Evolutionary conservation across 495 filamentous ascomycete species (phyloP), one percentile per base, ranked within the genome.

Genomic region (Paragyromitra xinjiangensis): DNA sequence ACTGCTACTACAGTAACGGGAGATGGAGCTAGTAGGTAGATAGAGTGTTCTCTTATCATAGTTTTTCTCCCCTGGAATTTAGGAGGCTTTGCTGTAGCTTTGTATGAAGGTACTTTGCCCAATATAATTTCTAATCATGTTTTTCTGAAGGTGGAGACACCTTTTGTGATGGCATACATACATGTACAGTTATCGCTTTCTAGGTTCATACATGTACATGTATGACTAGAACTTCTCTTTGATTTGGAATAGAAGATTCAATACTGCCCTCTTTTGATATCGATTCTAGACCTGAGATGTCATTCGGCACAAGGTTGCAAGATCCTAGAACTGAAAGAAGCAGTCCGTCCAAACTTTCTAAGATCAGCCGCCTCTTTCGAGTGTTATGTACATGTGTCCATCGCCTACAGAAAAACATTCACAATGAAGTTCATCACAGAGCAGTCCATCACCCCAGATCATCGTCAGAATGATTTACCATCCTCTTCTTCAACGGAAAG

Each of bases 341-440:
- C 8, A 56, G 24, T 56, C 11, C 53, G 53, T 12, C 3, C 9
- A 3, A 29, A 56, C 4, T 22, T n/a, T 3, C 14, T 14, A n/a
- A 39, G 56, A 9, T 11, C 14, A 24, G 29, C 19, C 56, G 7
- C 56, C 26, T 7, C 56, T 6, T 1, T 61, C 19, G 12, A 61
- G 56, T 34, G 19, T 2, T 16, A 3, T 39, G 2, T 12, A 51
- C 22, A 56, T 58, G 29, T 29, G 9, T 24, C 55, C 19, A 24
- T 53, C 7, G 19, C 19, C 16, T 53, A 24, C 2, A 53, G 19
- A 7, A 29, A 61, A 26, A 39, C 11, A 26, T 39, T 37, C 37
- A 14, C 9, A 62, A 63, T 71, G 56, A 40, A 61, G 44, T 48
- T 63, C 11, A 12, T 59, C 9, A 62, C 39, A 40, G 37, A 63